phyloP scores from a whole-genome alignment of 2,329 filamentous ascomycete species.

The Fusarium ambrosium region DNA sequence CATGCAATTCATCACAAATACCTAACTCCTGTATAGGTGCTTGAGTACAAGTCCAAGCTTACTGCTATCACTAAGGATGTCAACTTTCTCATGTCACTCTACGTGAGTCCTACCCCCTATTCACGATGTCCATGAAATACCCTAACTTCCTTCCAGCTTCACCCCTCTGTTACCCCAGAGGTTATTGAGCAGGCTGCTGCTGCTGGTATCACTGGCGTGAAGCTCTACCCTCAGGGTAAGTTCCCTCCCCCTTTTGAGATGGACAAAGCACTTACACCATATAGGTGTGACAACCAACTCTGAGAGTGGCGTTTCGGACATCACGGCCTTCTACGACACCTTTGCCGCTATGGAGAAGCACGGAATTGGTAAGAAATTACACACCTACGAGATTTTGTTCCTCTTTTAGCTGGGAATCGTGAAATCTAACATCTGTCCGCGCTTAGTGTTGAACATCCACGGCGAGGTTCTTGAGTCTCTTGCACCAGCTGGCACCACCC shows the following conservation, averaged over 20 bases:
- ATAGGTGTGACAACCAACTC: constrained; percentile 75
- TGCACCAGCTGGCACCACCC: constrained; percentile 61
- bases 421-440: background rate
- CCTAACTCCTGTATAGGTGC: constrained; percentile 57
- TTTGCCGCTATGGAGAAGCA: constrained; percentile 92
- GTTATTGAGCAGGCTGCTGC: constrained; percentile 80
- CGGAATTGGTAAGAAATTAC: constrained; percentile 62
- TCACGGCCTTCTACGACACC: constrained; percentile 80
- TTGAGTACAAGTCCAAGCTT: constrained; percentile 75
- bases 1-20: background rate
- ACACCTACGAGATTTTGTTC: no score
- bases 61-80: constrained; percentile 72
- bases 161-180: constrained; percentile 74
- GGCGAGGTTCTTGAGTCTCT: constrained; percentile 77
- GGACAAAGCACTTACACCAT: constrained; percentile 25
- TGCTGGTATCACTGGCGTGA: constrained; percentile 79
- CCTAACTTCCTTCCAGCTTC: constrained; percentile 55
- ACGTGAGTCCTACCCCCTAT: constrained; percentile 53
- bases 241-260: background rate
- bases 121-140: background rate
- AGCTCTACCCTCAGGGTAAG: constrained; percentile 72
- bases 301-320: constrained; percentile 76
- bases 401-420: no score
- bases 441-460: constrained; percentile 85
- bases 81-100: constrained; percentile 81